Evolutionary conservation across 805 yeast species (phyloP), one percentile per base, ranked within the genome.

Genomic region (Ogataea thermomethanolica): DNA sequence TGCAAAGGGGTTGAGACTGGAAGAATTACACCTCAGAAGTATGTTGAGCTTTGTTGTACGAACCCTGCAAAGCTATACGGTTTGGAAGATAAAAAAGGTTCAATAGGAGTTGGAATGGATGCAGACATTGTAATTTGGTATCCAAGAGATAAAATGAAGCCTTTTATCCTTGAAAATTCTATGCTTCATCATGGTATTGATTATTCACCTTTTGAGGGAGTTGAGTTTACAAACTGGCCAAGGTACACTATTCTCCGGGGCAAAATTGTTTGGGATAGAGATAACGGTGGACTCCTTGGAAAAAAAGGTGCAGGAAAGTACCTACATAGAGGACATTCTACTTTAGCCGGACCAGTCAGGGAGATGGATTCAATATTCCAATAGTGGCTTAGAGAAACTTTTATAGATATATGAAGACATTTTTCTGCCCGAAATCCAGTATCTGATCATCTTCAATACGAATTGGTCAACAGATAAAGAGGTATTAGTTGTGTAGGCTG

Each of bases 121-220:
- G 78, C 77, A 5, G 78, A 72, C 46, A 35, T 72, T 13, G 69
- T 67, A 3, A 62, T 72, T 20, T 72, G 78, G 77, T 69, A 72
- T 51, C 73, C 74, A 12, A 51, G 58, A 35, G 61, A 55, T 11
- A 30, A 53, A 28, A 51, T 64, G 52, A 38, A 46, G 26, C 50
- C 59, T 2, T 62, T 59, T 35, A 28, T 33, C 0, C 39, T 63
- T 24, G 51, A 39, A 24, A 66, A 66, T 40, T 51, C 40, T 1
- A 55, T 61, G 59, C 41, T 67, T 10, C 61, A 63, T 41, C 70
- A 66, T 43, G 57, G 56, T 23, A 59, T 67, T 35, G 73, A 67
- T 44, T 62, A 67, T 37, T 56, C 70, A 1, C 70, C 71, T 9
- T 67, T 49, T 41, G 71, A 64, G 51, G 68, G 70, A 5, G 54